Evolutionary conservation across 306 rosid species (phyloP).

Genomic region (Echinosophora koreensis): DNA sequence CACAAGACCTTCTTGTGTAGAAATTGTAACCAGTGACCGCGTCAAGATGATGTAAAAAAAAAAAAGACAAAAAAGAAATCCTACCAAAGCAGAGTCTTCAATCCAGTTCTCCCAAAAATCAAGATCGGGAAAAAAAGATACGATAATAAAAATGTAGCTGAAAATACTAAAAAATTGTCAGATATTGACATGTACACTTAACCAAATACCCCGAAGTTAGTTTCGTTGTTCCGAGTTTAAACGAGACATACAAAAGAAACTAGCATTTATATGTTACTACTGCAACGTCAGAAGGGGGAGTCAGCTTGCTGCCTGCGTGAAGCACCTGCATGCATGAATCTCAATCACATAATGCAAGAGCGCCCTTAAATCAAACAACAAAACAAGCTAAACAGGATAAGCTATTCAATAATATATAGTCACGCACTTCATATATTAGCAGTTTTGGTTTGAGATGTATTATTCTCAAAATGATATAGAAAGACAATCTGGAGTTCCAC

Average conservation of each 20-base stretch:
- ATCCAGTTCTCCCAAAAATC: not conserved
- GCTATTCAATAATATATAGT: conserved; percentile 16
- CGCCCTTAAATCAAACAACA: conserved; percentile 8
- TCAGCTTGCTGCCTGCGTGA: conserved; percentile 52
- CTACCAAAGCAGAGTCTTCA: not conserved
- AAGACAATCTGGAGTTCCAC: conserved; percentile 14
- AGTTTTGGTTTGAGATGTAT: not conserved
- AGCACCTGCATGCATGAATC: conserved; percentile 50
- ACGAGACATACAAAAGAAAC: conserved; percentile 41
- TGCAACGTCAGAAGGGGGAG: conserved; percentile 47
- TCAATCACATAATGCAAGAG: not conserved
- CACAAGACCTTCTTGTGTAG: too few species aligned
- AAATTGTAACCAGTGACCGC: too few species aligned
- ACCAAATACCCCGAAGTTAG: conserved; percentile 40
- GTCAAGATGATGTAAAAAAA: too few species aligned
- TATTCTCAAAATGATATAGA: not conserved
- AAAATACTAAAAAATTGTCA: conserved; percentile 38
- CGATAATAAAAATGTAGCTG: not conserved
- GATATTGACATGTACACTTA: conserved; percentile 27
- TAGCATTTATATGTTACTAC: conserved; percentile 1
- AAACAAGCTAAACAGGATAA: conserved; percentile 2
- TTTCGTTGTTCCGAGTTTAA: conserved; percentile 36
- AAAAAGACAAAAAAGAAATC: too few species aligned
- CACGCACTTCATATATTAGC: conserved; percentile 17
- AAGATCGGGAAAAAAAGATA: not conserved